phyloP scores from a whole-genome alignment of 2,329 filamentous ascomycete genomes.

The Tolypocladium inflatum region DNA sequence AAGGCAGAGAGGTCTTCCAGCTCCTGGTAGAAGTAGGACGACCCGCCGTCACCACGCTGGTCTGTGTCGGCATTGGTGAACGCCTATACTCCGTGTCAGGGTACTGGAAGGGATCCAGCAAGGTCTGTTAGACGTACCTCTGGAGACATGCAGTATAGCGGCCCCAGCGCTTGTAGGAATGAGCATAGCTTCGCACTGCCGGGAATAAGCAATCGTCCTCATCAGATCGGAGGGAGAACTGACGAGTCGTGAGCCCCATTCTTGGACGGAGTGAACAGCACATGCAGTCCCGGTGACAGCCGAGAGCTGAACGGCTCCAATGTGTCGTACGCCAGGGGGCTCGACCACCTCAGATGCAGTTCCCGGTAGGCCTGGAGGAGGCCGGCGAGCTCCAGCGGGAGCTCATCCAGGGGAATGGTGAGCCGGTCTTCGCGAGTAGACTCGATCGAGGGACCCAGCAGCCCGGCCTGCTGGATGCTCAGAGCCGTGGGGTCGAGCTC shows the following conservation, averaged over 20 bases:
- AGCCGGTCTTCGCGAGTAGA: constrained; percentile 71
- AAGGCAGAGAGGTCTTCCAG: constrained; percentile 49
- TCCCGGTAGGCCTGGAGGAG: constrained; percentile 57
- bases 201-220: background rate
- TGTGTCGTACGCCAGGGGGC: constrained; percentile 43
- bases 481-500: constrained; percentile 57
- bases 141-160: constrained; percentile 40
- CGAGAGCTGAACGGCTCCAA: constrained; percentile 66
- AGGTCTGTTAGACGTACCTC: constrained; percentile 12
- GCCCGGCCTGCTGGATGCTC: constrained; percentile 41
- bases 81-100: constrained; percentile 31
- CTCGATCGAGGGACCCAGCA: constrained; percentile 48
- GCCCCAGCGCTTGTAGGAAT: constrained; percentile 48
- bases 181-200: constrained; percentile 44
- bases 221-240: background rate
- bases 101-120: background rate
- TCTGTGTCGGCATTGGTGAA: constrained; percentile 44
- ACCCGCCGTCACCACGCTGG: constrained; percentile 32
- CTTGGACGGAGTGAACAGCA: constrained; percentile 57
- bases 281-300: constrained; percentile 70
- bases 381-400: constrained; percentile 56
- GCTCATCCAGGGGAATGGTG: constrained; percentile 63
- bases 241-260: constrained; percentile 10
- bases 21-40: constrained; percentile 61
- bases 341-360: constrained; percentile 74